Base-by-base conservation (phyloP, 371 early-diverging fungal genomes). In the Edhazardia aedis region DNA sequence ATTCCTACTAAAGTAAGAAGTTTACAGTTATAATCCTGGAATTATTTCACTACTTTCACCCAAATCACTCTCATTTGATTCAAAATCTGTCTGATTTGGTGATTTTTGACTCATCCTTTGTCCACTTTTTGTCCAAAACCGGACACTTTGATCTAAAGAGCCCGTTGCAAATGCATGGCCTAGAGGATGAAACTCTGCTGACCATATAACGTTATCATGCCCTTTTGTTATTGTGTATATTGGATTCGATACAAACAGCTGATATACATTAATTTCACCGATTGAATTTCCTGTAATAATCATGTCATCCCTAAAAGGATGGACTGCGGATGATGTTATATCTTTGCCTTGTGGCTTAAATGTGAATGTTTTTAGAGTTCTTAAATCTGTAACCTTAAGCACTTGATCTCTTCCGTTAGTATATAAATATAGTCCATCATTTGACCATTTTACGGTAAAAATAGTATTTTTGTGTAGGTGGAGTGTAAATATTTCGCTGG, bases 161-260 rank as follows among this genome's bases (percentile, higher is more conserved):
- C 95, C 93, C 0, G 86, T 82, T 0, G 85, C 89, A 7, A 98
- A 74, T 6, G 89, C 77, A 69, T 98, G 99, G 0, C 96, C 96
- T 16, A 87, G 72, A 4, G 99, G 99, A 72, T 98, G 96, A 85
- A 87, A 95, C 61, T 90, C 95, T 33, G 95, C 69, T 2, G 89
- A 80, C 88, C 93, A 95, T n/a, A 95, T 80, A 43, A 84, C 81
- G 25, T 81, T 80, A 21, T 85, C 87, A 63, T 96, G 94, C 0
- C 90, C 93, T 11, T 77, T 77, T 38, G 86, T 83, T 62, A 89
- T 77, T 11, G 75, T 76, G 0, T 78, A 82, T 1, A 85, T 69
- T 14, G 78, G 76, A 21, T 70, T 62, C 44, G 78, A 75, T 53
- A 62, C 60, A 48, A 65, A 62, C 36, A 82, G 80, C 43, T 80